These are phyloP conservation scores for Viola odorata DNA, from an alignment of 345 rosid genomes.

Conservation along the genomic window DNA sequence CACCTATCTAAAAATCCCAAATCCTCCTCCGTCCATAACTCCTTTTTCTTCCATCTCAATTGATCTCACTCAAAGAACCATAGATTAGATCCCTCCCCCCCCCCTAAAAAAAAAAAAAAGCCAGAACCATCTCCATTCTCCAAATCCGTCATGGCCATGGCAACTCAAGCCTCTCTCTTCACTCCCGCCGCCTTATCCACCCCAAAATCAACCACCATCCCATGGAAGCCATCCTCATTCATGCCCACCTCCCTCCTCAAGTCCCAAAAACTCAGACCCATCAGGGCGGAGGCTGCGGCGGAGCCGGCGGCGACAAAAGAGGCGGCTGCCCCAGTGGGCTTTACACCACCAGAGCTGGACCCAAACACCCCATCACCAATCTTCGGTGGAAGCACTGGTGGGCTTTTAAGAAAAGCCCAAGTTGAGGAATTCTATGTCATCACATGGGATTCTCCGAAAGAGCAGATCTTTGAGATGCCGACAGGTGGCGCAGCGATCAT, in stretches of 20 bases:
- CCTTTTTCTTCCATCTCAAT: background rate
- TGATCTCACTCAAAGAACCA: too few species aligned
- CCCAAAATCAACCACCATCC: constrained; percentile 35
- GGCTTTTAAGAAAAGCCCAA: constrained; percentile 68
- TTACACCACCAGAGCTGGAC: constrained; percentile 79
- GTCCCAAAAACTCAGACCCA: constrained; percentile 20
- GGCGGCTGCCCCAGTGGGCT: constrained; percentile 58
- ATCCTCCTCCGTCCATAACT: background rate
- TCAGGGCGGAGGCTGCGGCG: constrained; percentile 35
- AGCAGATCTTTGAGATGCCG: constrained; percentile 95
- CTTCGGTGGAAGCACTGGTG: constrained; percentile 87
- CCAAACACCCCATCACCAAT: constrained; percentile 89
- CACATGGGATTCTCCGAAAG: constrained; percentile 90
- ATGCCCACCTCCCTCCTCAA: background rate
- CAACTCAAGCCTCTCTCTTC: constrained; percentile 63
- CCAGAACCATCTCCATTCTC: too few species aligned
- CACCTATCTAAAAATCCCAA: constrained; percentile 18
- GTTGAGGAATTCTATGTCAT: constrained; percentile 93
- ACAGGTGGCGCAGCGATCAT: constrained; percentile 93
- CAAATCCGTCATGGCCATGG: constrained; percentile 35
- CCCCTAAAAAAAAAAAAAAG: too few species aligned
- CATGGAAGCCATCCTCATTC: constrained; percentile 38
- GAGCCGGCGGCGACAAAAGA: constrained; percentile 27
- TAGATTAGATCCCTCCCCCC: background rate
- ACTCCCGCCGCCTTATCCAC: constrained; percentile 44